Evolutionary conservation across 805 yeast species (phyloP), one percentile per base, ranked within the genome.

Genomic region (Ogataea haglerorum): DNA sequence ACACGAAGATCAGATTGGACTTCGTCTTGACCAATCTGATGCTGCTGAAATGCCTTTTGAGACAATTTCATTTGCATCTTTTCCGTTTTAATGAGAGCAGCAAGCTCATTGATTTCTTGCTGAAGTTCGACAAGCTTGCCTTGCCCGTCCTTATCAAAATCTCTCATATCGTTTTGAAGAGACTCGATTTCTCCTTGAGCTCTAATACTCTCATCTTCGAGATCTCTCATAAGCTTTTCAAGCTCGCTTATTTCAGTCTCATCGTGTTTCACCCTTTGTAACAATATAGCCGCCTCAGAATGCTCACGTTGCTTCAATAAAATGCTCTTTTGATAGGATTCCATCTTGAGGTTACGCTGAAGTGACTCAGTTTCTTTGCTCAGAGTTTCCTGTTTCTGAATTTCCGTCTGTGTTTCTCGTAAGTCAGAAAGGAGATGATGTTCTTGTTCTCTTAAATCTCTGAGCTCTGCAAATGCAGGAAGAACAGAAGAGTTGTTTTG

Each of bases 101-200:
- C 54, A 4, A 83, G 58, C 6, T 54, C 48, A 9, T 57, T 53
- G 17, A 83, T 69, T 45, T 84, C 88, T 5, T 53, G 46, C 48
- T 76, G 73, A 30, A 85, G 64, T 52, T 84, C 78, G 35, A 76
- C 77, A 44, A 95, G 68, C 59, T 91, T 95, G 1, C 82, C 75
- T 1, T 90, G 87, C 51, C 89, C 90, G 58, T 95, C 84, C 31
- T 67, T 67, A 44, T 75, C 78, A 58, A 89, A 91, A 53, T 93
- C 98, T 38, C 73, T 69, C 67, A 89, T 85, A 58, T 93, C 98
- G 13, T 67, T 73, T 54, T 85, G 85, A 38, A 85, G 80, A 6
- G 57, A 57, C 3, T 53, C 49, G 10, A 85, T 73, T 21, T 81
- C 84, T 0, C 42, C 43, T 23, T 67, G 58, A 28, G 67, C 68